A percentile compares a stretch with the other conserved stretches of the same genome.
Conservation (phyloP, 257 asterid species). For the Gynochthodes officinalis region DNA sequence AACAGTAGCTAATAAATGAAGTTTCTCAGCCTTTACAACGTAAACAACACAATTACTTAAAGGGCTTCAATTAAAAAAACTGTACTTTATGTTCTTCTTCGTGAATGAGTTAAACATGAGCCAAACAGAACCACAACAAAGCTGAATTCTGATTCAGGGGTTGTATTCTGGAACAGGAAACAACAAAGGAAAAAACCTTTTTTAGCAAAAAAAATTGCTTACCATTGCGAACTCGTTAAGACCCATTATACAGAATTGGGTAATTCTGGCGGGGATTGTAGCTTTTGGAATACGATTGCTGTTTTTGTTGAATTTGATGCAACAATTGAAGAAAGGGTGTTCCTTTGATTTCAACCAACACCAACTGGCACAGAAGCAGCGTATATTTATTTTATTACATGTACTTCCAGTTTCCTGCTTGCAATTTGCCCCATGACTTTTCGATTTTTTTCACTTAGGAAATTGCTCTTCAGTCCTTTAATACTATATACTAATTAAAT, state of each 20-base stretch:
- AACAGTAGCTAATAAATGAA: not conserved
- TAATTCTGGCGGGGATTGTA: not conserved
- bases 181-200: not conserved
- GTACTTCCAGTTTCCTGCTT: not conserved
- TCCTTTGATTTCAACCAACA: not conserved
- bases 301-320: not conserved
- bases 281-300: not conserved
- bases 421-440: not conserved
- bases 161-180: not conserved
- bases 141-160: not conserved
- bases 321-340: not conserved
- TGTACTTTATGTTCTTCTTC: not conserved
- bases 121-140: not conserved
- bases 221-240: slow-evolving; percentile 63
- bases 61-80: not conserved
- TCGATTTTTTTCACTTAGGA: not conserved
- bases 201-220: not conserved
- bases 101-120: not conserved
- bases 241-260: slow-evolving; percentile 36
- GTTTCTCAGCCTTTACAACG: not conserved
- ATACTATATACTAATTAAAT: no score
- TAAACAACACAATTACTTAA: not conserved
- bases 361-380: not conserved
- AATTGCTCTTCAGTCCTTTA: no score
- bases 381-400: no score